phyloP scores from a whole-genome alignment of 2,329 filamentous ascomycete species.

The Colletotrichum plurivorum region DNA sequence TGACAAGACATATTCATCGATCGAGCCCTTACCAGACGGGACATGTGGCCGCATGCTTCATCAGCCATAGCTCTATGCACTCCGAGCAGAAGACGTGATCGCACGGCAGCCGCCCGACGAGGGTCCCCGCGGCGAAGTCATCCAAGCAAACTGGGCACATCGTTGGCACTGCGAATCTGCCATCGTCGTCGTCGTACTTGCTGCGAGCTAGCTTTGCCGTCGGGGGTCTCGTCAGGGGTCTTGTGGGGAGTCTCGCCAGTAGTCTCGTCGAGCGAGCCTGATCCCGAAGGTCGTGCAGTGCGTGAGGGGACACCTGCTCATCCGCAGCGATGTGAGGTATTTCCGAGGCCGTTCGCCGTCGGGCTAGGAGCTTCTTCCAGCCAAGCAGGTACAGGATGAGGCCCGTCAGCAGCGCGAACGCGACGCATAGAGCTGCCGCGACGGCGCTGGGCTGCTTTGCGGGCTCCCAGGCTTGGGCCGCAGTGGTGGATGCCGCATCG shows the following conservation, averaged over 20 bases:
- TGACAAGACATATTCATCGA: too few relatives aligned
- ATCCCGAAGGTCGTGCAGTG: too few relatives aligned
- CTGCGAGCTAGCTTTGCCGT: neutral
- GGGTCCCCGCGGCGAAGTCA: conserved; percentile 10
- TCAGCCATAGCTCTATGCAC: conserved; percentile 28
- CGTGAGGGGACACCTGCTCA: too few relatives aligned
- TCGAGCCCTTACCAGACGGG: conserved; percentile 13
- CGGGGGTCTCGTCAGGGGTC: neutral
- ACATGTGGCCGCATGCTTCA: conserved; percentile 15
- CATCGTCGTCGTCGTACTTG: neutral
- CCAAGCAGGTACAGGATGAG: conserved; percentile 15
- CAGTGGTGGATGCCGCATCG: conserved; percentile 5
- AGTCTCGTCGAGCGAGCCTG: too few relatives aligned
- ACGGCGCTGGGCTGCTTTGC: conserved; percentile 4
- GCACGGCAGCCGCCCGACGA: conserved; percentile 13
- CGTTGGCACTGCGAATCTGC: neutral
- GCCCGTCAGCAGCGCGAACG: conserved; percentile 18
- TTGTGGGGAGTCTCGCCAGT: too few relatives aligned
- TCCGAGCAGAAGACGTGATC: conserved; percentile 25
- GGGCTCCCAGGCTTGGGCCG: neutral
- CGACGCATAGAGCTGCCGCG: conserved; percentile 18
- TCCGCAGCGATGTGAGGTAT: too few relatives aligned
- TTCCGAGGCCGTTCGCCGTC: too few relatives aligned
- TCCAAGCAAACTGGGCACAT: conserved; percentile 22
- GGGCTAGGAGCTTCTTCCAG: conserved; percentile 10